Percentiles rank a stretch among this genome's conserved stretches.
These are phyloP conservation scores for Saccharomycopsis sp. DNA, from an alignment of 805 yeast genomes.

Conservation along the genomic window DNA sequence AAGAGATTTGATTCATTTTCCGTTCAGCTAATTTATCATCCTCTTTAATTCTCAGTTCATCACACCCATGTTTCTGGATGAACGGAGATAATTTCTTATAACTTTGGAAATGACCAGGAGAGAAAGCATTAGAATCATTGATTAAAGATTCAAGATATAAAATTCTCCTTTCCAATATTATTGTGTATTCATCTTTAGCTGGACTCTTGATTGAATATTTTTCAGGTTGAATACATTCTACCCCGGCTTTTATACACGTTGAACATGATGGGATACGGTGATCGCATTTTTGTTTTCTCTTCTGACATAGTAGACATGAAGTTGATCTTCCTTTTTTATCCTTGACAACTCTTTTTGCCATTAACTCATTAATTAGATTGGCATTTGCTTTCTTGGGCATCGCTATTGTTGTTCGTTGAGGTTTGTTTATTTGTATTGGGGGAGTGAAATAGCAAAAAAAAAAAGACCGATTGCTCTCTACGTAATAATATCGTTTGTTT, in stretches of 20 bases:
- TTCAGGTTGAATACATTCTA: conserved; percentile 56
- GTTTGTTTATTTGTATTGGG: not conserved
- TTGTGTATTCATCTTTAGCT: conserved; percentile 50
- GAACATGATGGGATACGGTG: conserved; percentile 59
- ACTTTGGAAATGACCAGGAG: conserved; percentile 25
- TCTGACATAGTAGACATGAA: conserved; percentile 48
- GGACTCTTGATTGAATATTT: conserved; percentile 42
- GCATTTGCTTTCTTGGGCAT: not conserved
- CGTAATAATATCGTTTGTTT: no score
- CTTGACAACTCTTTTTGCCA: conserved; percentile 24
- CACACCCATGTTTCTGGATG: conserved; percentile 11
- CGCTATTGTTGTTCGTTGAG: no score
- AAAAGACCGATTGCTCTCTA: no score
- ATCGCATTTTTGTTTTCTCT: conserved; percentile 58
- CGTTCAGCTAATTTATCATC: conserved; percentile 7
- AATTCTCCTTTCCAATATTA: conserved; percentile 48
- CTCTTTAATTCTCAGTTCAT: not conserved
- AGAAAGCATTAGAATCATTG: conserved; percentile 27
- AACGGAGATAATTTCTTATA: conserved; percentile 34
- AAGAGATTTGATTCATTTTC: not conserved
- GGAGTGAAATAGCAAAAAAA: no score
- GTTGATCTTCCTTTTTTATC: conserved; percentile 53
- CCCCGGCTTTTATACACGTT: conserved; percentile 58
- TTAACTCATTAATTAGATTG: conserved; percentile 11
- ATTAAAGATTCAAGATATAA: conserved; percentile 43